Evolutionary conservation across 805 yeast genomes (phyloP).

Genomic region (Kluyveromyces starmeri): DNA sequence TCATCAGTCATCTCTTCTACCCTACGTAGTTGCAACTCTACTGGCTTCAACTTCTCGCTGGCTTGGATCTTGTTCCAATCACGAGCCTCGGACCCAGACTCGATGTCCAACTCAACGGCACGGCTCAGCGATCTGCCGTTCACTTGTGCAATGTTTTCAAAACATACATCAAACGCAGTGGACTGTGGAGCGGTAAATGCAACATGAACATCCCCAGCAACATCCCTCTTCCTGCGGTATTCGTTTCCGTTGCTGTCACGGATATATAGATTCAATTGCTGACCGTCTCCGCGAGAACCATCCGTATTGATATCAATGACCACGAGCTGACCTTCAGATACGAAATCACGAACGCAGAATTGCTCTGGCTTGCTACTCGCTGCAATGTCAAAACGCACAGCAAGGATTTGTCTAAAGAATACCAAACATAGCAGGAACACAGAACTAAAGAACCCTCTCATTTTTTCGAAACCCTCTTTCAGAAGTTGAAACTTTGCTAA

Average conservation of each 20-base stretch:
- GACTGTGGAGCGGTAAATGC: constrained; percentile 80
- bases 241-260: constrained; percentile 80
- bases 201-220: constrained; percentile 61
- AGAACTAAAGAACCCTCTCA: constrained; percentile 1
- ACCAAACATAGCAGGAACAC: constrained; percentile 5
- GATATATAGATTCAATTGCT: constrained; percentile 56
- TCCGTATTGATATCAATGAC: constrained; percentile 71
- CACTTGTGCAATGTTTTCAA: constrained; percentile 49
- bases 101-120: constrained; percentile 82
- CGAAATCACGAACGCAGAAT: constrained; percentile 88
- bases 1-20: constrained; percentile 82
- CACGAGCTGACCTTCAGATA: constrained; percentile 73
- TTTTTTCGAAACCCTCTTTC: too few relatives aligned
- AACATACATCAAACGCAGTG: constrained; percentile 86
- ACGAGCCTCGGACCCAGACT: constrained; percentile 93
- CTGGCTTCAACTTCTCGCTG: constrained; percentile 84
- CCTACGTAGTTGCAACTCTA: constrained; percentile 81
- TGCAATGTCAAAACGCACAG: constrained; percentile 45
- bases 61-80: constrained; percentile 96
- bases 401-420: constrained; percentile 11
- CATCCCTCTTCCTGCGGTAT: constrained; percentile 65
- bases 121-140: constrained; percentile 44
- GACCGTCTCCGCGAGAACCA: constrained; percentile 84
- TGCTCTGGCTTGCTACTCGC: constrained; percentile 43
- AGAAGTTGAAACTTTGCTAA: too few relatives aligned